Evolutionary conservation across 352 stramenopile genomes (phyloP).

Genomic region (Phytophthora sojae): DNA sequence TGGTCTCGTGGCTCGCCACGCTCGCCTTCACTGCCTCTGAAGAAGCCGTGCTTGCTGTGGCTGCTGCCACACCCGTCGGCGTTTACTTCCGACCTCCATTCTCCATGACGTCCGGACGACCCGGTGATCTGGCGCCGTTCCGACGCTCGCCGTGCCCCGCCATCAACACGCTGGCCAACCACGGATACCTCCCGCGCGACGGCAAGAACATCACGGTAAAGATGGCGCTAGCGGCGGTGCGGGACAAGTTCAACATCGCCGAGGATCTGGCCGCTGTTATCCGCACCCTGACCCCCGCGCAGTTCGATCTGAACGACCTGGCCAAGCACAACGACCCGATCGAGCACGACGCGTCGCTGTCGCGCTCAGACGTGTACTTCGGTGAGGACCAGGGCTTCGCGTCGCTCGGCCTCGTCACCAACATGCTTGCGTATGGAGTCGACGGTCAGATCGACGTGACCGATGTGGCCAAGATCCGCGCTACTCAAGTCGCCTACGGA

Average conservation of each 20-base stretch:
- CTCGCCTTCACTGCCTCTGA: background rate
- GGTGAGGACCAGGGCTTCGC: constrained; percentile 4
- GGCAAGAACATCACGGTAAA: constrained; percentile 38
- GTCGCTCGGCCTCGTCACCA: constrained; percentile 1
- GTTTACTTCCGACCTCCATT: constrained; percentile 36
- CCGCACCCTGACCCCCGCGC: constrained; percentile 4
- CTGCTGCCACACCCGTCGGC: background rate
- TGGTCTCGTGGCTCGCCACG: background rate
- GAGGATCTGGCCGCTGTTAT: constrained; percentile 17
- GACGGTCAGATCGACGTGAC: constrained; percentile 13
- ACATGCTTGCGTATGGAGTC: background rate
- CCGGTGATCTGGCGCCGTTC: constrained; percentile 23
- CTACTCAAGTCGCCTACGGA: background rate
- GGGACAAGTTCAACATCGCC: constrained; percentile 41
- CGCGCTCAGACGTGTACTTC: constrained; percentile 21
- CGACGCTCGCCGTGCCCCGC: constrained; percentile 49
- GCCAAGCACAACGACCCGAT: constrained; percentile 15
- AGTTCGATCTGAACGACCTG: constrained; percentile 30
- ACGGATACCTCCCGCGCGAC: constrained; percentile 47
- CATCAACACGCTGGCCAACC: constrained; percentile 60
- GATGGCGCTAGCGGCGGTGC: constrained; percentile 26
- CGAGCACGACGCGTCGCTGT: constrained; percentile 26
- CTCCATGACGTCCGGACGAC: constrained; percentile 29
- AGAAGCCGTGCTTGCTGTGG: background rate
- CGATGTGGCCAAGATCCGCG: constrained; percentile 21